Evolutionary conservation across 75 land plant species (phyloP).

Genomic region (Selaginella tamariscina): DNA sequence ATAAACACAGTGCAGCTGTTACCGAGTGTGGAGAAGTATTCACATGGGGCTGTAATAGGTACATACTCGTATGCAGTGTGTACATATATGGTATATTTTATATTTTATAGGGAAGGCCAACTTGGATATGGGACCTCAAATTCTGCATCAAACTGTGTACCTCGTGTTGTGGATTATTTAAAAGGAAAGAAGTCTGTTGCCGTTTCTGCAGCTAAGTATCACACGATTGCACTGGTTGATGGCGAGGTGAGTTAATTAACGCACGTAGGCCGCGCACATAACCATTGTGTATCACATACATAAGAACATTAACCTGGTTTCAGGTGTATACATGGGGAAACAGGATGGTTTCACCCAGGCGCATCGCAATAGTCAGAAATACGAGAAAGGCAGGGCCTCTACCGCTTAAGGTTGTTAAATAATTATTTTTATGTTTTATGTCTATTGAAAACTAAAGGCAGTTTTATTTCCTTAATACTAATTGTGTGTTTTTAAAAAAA

Average conservation of each 20-base stretch:
- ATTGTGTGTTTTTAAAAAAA: too few relatives aligned
- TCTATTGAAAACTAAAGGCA: too few relatives aligned
- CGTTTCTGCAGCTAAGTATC: conserved; percentile 83
- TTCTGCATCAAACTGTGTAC: conserved; percentile 89
- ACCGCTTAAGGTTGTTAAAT: too few relatives aligned
- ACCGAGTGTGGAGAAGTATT: conserved; percentile 87
- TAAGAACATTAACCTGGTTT: too few relatives aligned
- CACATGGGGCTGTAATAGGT: conserved; percentile 98
- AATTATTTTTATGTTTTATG: too few relatives aligned
- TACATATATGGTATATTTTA: too few relatives aligned
- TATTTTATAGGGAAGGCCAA: conserved; percentile 87
- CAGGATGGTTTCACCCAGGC: conserved; percentile 77
- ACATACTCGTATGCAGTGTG: too few relatives aligned
- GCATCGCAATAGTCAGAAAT: conserved; percentile 57
- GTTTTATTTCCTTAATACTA: too few relatives aligned
- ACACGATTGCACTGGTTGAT: conserved; percentile 82
- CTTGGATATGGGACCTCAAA: conserved; percentile 99
- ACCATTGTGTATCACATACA: too few relatives aligned
- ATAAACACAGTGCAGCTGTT: conserved; percentile 86
- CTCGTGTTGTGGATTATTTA: conserved; percentile 72
- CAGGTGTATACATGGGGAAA: conserved; percentile 97
- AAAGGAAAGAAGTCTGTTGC: conserved; percentile 53
- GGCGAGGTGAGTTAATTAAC: conserved; percentile 57
- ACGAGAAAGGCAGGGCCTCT: conserved; percentile 51
- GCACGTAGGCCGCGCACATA: not conserved